These are phyloP conservation scores for Dianthus caryophyllus DNA, from an alignment of 148 eudicot species.

Conservation along the genomic window DNA sequence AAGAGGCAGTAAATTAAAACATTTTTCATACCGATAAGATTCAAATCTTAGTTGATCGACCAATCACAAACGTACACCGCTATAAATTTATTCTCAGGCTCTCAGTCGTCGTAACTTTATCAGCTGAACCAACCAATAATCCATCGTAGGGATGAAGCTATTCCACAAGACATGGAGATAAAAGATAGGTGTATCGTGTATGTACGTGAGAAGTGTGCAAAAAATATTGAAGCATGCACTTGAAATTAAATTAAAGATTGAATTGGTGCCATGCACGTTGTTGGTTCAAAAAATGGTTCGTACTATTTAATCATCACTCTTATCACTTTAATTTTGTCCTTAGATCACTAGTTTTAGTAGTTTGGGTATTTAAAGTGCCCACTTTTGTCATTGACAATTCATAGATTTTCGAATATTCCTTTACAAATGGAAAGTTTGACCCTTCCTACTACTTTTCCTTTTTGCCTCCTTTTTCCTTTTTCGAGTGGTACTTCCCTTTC, in stretches of 20 bases:
- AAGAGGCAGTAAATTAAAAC: too few species aligned
- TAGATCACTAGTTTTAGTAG: not conserved
- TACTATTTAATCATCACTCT: not conserved
- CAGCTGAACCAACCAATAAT: too few species aligned
- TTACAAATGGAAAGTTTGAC: constrained; percentile 15
- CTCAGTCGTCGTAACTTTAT: too few species aligned
- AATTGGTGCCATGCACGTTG: constrained; percentile 15
- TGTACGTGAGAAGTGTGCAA: too few species aligned
- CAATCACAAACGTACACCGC: too few species aligned
- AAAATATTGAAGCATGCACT: constrained; percentile 7
- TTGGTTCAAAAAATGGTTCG: too few species aligned
- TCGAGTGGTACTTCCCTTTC: too few species aligned
- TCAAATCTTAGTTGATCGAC: too few species aligned
- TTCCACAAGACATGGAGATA: constrained; percentile 7
- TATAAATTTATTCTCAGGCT: too few species aligned
- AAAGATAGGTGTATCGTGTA: not conserved
- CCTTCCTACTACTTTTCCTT: not conserved
- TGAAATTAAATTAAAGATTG: not conserved
- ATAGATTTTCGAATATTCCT: constrained; percentile 19
- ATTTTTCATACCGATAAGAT: too few species aligned
- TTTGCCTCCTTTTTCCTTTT: not conserved
- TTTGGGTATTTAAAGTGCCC: not conserved
- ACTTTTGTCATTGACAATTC: constrained; percentile 9
- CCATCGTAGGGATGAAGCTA: not conserved
- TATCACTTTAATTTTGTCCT: constrained; percentile 7